Conservation (phyloP, 2,329 filamentous ascomycete species). For the Phoma sp. region DNA sequence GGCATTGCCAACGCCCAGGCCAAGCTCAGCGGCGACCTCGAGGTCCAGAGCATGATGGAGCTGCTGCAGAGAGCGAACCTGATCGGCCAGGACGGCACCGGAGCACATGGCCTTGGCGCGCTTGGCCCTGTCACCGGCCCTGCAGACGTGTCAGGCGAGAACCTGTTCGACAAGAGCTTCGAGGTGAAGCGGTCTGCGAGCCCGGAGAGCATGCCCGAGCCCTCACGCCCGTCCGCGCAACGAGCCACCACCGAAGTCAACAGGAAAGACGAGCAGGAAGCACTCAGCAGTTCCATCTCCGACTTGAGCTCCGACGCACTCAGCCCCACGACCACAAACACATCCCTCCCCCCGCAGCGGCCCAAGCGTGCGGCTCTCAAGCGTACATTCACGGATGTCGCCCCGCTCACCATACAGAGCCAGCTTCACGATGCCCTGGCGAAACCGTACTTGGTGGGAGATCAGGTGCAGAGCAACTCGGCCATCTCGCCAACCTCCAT, state of each 20-base stretch:
- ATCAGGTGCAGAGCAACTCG: conserved; percentile 51
- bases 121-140: conserved; percentile 80
- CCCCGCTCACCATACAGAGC: conserved; percentile 75
- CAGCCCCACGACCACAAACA: conserved; percentile 23
- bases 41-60: conserved; percentile 90
- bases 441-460: conserved; percentile 74
- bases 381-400: conserved; percentile 86
- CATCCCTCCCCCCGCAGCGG: conserved; percentile 30
- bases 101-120: conserved; percentile 55
- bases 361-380: conserved; percentile 70
- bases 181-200: conserved; percentile 58
- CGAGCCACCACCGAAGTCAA: conserved; percentile 20
- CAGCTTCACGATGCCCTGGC: conserved; percentile 85
- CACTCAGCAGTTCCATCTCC: conserved; percentile 25
- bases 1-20: conserved; percentile 85
- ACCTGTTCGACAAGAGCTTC: conserved; percentile 87
- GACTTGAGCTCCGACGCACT: conserved; percentile 33
- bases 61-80: conserved; percentile 82
- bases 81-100: conserved; percentile 70
- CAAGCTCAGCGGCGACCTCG: conserved; percentile 79
- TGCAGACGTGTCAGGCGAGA: conserved; percentile 72
- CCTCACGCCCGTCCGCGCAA: conserved; percentile 27
- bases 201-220: conserved; percentile 48
- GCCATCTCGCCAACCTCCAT: conserved; percentile 56
- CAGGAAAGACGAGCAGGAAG: conserved; percentile 20